Base-by-base conservation (phyloP, 331 rosid species). In the Malus hybrid region DNA sequence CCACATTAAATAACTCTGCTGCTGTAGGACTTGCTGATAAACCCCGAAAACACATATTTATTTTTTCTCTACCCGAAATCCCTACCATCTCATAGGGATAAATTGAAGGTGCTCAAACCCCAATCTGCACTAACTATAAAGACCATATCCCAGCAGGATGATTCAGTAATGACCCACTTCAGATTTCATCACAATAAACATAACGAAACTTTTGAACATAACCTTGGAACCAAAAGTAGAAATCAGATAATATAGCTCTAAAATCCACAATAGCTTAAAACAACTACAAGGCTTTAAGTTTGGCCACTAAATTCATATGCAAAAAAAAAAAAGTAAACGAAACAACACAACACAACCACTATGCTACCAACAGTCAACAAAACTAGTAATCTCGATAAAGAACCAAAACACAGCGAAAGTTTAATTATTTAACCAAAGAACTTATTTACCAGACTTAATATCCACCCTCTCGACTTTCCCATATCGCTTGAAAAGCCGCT, bases 401-500 rank as follows among this genome's bases (percentile, higher is more conserved):
- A 27, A 14, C 61, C n/a, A 73, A 19, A 22, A 15, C 16, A 5
- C 3, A 20, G 12, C 10, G 39, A 34, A 27, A 19, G 56, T 20
- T 29, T 10, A 34, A 24, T 60, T 20, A 64, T 59, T 36, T 44
- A 48, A 68, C 13, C 22, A 61, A 29, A 73, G 70, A 28, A 82
- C 46, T 14, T 20, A 20, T 82, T 74, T 82, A 91, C 97, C 97
- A 24, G 97, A 91, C 79, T 91, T 91, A 70, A 91, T 75, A 82
- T 91, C 97, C 57, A 91, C 97, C 75, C 95, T 83, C 54, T 91
- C 97, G 57, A 91, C 92, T 81, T 85, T 89, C 72, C 97, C 97
- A 76, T 91, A 91, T 84, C 85, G 85, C 69, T 80, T 85, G 82
- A 91, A 91, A 54, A 91, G 93, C 67, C 95, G 87, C 81, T 91